These are phyloP conservation scores for Rhizopogon rudus DNA, from an alignment of 768 basidiomycete species.

Conservation along the genomic window DNA sequence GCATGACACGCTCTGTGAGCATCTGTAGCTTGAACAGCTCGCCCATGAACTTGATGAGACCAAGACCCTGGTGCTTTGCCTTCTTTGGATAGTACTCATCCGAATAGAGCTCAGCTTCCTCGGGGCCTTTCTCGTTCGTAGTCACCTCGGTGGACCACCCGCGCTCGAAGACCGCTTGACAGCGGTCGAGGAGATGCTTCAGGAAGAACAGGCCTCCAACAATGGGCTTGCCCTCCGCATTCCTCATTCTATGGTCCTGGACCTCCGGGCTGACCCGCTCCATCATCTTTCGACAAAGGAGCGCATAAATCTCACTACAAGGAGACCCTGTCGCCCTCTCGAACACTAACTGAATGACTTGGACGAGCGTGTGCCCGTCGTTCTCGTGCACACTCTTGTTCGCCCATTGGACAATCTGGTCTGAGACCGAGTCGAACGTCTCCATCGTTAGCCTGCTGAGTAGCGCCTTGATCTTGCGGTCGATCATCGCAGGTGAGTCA, in stretches of 20 bases:
- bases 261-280: constrained; percentile 86
- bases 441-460: constrained; percentile 97
- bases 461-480: constrained; percentile 86
- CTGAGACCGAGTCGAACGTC: constrained; percentile 92
- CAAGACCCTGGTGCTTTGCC: constrained; percentile 94
- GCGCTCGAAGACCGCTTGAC: constrained; percentile 96
- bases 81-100: constrained; percentile 98
- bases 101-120: constrained; percentile 75
- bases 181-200: constrained; percentile 93
- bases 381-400: constrained; percentile 55
- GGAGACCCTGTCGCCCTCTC: constrained; percentile 95
- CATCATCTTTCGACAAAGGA: constrained; percentile 93
- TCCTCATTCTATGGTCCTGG: constrained; percentile 83
- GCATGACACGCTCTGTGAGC: constrained; percentile 97
- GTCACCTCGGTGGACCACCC: constrained; percentile 87
- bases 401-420: constrained; percentile 93
- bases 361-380: constrained; percentile 18
- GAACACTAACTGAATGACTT: constrained; percentile 94
- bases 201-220: constrained; percentile 93
- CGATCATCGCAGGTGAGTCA: constrained; percentile 80
- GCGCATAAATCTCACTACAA: constrained; percentile 98
- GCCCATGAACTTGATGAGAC: constrained; percentile 97
- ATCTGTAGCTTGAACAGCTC: constrained; percentile 98
- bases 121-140: constrained; percentile 48
- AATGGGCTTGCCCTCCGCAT: constrained; percentile 80